Percentiles rank a stretch among this genome's conserved stretches.
Conservation (phyloP, 768 basidiomycete genomes). For the Boletus tomentosulus region DNA sequence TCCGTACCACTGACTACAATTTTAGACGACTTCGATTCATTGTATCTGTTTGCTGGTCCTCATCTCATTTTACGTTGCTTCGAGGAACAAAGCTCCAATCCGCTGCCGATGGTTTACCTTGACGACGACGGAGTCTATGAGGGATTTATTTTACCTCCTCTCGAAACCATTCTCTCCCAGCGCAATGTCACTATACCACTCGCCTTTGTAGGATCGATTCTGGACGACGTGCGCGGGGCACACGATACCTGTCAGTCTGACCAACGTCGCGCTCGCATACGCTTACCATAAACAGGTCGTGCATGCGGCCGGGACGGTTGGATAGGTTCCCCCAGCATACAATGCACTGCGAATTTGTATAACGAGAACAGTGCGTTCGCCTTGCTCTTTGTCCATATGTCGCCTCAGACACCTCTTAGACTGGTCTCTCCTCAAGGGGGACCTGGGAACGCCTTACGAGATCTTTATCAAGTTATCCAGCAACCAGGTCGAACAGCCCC, state of each 20-base stretch:
- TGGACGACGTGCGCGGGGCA: conserved; percentile 10
- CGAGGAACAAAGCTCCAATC: conserved; percentile 10
- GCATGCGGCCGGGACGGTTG: background rate
- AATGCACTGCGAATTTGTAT: conserved; percentile 6
- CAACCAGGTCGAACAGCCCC: conserved; percentile 3
- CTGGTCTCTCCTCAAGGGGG: conserved; percentile 8
- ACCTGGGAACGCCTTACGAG: background rate
- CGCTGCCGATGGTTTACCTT: conserved; percentile 2
- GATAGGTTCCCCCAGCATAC: background rate
- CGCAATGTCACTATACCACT: conserved; percentile 2
- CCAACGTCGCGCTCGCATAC: background rate
- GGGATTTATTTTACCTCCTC: conserved; percentile 1
- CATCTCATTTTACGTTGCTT: conserved; percentile 10
- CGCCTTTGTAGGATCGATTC: conserved; percentile 11
- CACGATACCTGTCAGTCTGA: conserved; percentile 5
- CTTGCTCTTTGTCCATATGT: background rate
- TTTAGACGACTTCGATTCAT: conserved; percentile 10
- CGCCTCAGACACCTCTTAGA: background rate
- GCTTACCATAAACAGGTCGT: conserved; percentile 3
- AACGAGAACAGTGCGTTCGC: conserved; percentile 10
- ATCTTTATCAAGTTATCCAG: background rate
- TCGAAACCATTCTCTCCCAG: background rate
- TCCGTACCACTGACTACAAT: background rate
- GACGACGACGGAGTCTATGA: background rate
- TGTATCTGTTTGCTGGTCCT: conserved; percentile 18